A percentile compares a stretch with the other conserved stretches of the same genome.
Evolutionary conservation across 805 yeast species (phyloP).

Genomic region (Cyberlindnera mississippiensis): DNA sequence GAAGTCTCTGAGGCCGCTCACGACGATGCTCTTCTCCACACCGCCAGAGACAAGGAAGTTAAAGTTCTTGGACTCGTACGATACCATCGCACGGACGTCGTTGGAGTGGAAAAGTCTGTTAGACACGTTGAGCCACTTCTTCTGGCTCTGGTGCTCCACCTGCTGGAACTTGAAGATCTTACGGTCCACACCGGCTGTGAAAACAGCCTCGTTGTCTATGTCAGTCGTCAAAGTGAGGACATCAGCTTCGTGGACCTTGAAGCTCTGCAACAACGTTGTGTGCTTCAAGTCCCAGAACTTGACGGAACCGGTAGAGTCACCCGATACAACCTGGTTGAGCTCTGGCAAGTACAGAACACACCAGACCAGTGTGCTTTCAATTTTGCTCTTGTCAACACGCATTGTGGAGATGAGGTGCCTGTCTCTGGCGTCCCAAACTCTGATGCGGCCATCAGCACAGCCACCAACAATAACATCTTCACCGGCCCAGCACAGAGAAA

Average conservation of each 20-base stretch:
- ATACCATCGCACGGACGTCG: constrained; percentile 75
- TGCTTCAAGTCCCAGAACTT: constrained; percentile 88
- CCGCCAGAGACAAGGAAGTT: constrained; percentile 79
- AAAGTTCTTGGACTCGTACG: constrained; percentile 64
- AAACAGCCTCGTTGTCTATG: constrained; percentile 56
- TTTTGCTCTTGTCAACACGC: constrained; percentile 86
- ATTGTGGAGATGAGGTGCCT: constrained; percentile 69
- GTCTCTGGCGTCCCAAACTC: constrained; percentile 64
- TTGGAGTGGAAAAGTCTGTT: constrained; percentile 80
- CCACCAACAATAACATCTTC: constrained; percentile 77
- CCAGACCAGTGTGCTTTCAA: constrained; percentile 92
- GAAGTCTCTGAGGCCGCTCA: constrained; percentile 64
- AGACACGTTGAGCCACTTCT: constrained; percentile 74
- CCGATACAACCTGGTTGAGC: constrained; percentile 78
- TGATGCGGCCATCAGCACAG: constrained; percentile 89
- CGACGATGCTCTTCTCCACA: constrained; percentile 63
- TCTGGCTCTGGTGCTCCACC: constrained; percentile 25
- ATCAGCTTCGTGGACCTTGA: constrained; percentile 87
- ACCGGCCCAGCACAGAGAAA: constrained; percentile 73
- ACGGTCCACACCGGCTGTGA: constrained; percentile 91
- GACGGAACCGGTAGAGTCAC: constrained; percentile 93
- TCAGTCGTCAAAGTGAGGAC: constrained; percentile 69
- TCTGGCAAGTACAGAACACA: constrained; percentile 60
- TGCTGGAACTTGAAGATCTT: constrained; percentile 67
- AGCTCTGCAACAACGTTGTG: constrained; percentile 74